phyloP scores from a whole-genome alignment of 345 rosid species.

The Kandelia obovata region DNA sequence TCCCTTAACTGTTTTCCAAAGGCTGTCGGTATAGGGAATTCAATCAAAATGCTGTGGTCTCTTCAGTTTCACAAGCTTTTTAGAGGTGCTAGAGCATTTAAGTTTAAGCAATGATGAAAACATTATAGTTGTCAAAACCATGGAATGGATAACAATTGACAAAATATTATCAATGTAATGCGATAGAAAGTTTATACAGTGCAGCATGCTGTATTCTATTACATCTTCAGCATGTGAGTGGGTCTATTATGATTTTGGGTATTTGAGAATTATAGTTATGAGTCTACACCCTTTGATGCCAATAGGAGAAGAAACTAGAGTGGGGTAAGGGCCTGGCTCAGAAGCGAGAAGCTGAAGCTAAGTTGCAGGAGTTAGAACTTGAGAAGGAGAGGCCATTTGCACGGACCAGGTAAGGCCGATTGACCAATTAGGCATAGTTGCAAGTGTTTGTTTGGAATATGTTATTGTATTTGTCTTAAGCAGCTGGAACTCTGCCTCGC shows the following conservation, averaged over 20 bases:
- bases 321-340: slow-evolving; percentile 99
- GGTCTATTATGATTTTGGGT: not conserved
- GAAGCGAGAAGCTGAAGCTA: slow-evolving; percentile 81
- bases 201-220: not conserved
- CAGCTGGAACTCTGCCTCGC: not conserved
- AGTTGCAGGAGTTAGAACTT: slow-evolving; percentile 60
- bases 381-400: slow-evolving; percentile 94
- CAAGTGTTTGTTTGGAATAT: not conserved
- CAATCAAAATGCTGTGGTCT: not conserved
- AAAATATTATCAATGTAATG: too few relatives aligned
- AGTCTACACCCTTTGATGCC: not conserved
- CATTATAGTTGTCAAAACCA: not conserved
- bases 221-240: not conserved
- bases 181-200: too few relatives aligned
- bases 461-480: slow-evolving; percentile 4
- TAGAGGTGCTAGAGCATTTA: not conserved
- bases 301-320: slow-evolving; percentile 76
- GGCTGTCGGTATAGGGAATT: not conserved
- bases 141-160: too few relatives aligned
- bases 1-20: not conserved
- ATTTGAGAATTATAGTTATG: not conserved
- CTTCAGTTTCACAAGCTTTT: not conserved
- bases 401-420: slow-evolving; percentile 55
- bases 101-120: not conserved
- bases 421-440: not conserved